Evolutionary conservation across 2,329 filamentous ascomycete species (phyloP).

Genomic region (Microdochium bolleyi): DNA sequence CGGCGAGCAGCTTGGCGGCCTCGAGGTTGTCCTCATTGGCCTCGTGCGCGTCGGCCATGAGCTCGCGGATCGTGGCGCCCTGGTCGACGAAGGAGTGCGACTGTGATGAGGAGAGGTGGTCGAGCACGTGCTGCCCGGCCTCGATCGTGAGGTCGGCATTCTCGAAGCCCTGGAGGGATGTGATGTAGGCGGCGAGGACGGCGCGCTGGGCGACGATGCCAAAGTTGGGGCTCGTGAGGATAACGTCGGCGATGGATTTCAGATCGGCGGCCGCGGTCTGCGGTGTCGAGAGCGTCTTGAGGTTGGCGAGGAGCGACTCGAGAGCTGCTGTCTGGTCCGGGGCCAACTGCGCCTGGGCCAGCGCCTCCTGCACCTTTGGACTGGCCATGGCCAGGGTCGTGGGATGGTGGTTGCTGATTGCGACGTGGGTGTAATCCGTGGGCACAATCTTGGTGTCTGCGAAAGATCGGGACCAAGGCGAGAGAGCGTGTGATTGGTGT

Average conservation of each 20-base stretch:
- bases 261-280: constrained; percentile 44
- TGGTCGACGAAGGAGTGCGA: constrained; percentile 77
- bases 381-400: background rate
- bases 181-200: constrained; percentile 60
- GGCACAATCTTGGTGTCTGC: background rate
- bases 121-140: constrained; percentile 67
- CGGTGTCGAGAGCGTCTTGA: constrained; percentile 31
- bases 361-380: background rate
- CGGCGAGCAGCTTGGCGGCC: constrained; percentile 71
- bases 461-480: background rate
- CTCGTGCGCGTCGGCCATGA: constrained; percentile 79
- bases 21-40: constrained; percentile 69
- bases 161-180: constrained; percentile 51
- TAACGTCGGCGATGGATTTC: constrained; percentile 56
- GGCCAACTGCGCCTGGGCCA: background rate
- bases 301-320: constrained; percentile 13
- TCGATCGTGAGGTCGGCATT: constrained; percentile 63
- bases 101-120: constrained; percentile 51
- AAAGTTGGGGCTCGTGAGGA: constrained; percentile 56
- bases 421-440: background rate
- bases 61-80: constrained; percentile 67
- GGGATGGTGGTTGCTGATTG: background rate
- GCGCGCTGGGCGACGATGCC: constrained; percentile 70
- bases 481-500: background rate
- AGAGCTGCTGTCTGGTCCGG: background rate